Percentiles rank a stretch among this genome's conserved stretches.
phyloP scores from a whole-genome alignment of 2,329 filamentous ascomycete species.

The Cercospora canescens region DNA sequence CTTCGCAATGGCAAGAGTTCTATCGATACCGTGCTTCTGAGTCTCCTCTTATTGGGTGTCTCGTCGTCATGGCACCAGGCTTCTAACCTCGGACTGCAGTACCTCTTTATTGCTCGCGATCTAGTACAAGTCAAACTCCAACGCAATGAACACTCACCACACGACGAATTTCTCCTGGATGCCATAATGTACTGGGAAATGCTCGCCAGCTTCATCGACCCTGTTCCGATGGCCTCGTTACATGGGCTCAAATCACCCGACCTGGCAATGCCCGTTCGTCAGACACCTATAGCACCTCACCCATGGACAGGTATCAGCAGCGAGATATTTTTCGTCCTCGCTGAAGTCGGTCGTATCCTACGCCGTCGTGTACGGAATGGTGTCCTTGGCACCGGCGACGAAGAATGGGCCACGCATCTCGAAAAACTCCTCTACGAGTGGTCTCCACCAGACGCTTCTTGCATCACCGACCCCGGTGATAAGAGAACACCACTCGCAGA shows the following conservation, averaged over 20 bases:
- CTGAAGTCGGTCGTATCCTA: constrained; percentile 45
- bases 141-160: constrained; percentile 31
- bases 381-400: constrained; percentile 26
- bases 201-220: constrained; percentile 55
- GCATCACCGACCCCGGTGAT: constrained; percentile 54
- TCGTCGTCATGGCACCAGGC: constrained; percentile 62
- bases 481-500: constrained; percentile 55
- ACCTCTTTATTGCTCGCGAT: constrained; percentile 50
- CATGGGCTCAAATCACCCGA: constrained; percentile 37
- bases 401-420: constrained; percentile 42
- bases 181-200: constrained; percentile 61
- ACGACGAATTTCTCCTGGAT: constrained; percentile 53
- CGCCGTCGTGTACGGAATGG: constrained; percentile 21
- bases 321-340: constrained; percentile 47
- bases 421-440: constrained; percentile 51
- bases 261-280: constrained; percentile 24
- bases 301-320: constrained; percentile 53
- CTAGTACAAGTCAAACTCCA: constrained; percentile 47
- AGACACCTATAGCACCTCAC: constrained; percentile 42
- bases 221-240: constrained; percentile 34
- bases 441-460: constrained; percentile 48
- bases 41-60: constrained; percentile 59
- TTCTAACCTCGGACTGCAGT: constrained; percentile 55
- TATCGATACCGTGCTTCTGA: constrained; percentile 56
- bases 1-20: constrained; percentile 42